Evolutionary conservation across 2,329 filamentous ascomycete species (phyloP).

Genomic region (Colletotrichum brevisporum): DNA sequence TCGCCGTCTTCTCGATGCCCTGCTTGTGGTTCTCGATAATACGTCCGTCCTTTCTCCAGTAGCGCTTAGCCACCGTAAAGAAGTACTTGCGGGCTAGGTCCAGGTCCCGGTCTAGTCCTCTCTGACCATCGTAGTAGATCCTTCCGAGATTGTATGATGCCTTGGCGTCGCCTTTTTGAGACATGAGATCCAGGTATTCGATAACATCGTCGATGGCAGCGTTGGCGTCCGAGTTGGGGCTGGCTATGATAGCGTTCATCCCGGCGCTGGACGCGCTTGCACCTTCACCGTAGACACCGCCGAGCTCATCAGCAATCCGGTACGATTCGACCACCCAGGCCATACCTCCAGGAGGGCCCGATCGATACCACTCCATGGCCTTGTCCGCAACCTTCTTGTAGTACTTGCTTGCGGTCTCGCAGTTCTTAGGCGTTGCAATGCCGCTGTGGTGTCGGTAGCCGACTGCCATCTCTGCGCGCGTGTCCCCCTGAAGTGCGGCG

Average conservation of each 20-base stretch:
- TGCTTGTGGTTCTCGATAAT: conserved; percentile 77
- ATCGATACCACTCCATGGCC: conserved; percentile 87
- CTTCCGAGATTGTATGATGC: conserved; percentile 89
- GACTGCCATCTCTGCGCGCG: conserved; percentile 92
- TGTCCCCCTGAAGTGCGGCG: conserved; percentile 86
- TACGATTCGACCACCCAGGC: conserved; percentile 83
- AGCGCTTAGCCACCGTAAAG: conserved; percentile 81
- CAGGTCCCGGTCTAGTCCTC: conserved; percentile 80
- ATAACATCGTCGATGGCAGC: conserved; percentile 93
- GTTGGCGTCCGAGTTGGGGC: conserved; percentile 83
- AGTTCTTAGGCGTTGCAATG: conserved; percentile 87
- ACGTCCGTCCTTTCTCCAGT: conserved; percentile 86
- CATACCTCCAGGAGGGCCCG: conserved; percentile 91
- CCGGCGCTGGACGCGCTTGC: conserved; percentile 93
- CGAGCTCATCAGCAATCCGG: conserved; percentile 89
- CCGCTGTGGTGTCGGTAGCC: conserved; percentile 89
- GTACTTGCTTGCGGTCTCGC: conserved; percentile 86
- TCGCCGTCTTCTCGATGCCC: conserved; percentile 82
- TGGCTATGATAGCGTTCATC: conserved; percentile 81
- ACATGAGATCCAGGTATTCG: conserved; percentile 92
- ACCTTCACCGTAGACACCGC: conserved; percentile 95
- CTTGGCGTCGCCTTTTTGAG: conserved; percentile 89
- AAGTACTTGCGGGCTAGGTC: conserved; percentile 85
- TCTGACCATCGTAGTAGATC: conserved; percentile 89
- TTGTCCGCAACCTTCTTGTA: conserved; percentile 97